These are phyloP conservation scores for Mucor indicus DNA, from an alignment of 371 early-diverging fungal species.

Conservation along the genomic window DNA sequence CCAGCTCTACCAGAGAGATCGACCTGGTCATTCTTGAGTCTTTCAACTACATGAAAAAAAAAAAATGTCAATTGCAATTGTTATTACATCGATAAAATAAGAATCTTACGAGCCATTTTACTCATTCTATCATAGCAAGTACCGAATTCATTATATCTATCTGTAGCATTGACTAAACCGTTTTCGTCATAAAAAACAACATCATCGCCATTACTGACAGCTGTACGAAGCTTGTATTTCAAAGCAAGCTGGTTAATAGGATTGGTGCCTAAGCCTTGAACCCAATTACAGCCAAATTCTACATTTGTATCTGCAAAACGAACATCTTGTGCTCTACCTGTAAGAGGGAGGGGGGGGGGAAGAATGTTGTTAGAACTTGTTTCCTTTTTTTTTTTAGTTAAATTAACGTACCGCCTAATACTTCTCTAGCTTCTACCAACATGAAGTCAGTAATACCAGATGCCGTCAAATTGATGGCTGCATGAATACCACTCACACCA, in stretches of 20 bases:
- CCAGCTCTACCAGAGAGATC: slow-evolving; percentile 38
- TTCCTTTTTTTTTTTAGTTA: too few relatives aligned
- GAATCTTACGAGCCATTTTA: slow-evolving; percentile 24
- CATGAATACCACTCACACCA: slow-evolving; percentile 46
- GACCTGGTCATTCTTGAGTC: slow-evolving; percentile 23
- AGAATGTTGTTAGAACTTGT: neutral
- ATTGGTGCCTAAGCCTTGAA: slow-evolving; percentile 46
- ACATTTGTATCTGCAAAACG: slow-evolving; percentile 31
- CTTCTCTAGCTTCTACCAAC: slow-evolving; percentile 40
- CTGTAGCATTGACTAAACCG: slow-evolving; percentile 27
- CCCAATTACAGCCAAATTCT: slow-evolving; percentile 50
- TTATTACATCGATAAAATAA: too few relatives aligned
- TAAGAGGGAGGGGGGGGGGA: neutral
- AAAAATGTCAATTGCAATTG: too few relatives aligned
- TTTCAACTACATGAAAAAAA: slow-evolving; percentile 17
- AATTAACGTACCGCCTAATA: slow-evolving; percentile 27
- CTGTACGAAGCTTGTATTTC: slow-evolving; percentile 31
- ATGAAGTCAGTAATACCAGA: slow-evolving; percentile 36
- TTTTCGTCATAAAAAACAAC: slow-evolving; percentile 28
- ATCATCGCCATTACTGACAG: slow-evolving; percentile 26
- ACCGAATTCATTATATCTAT: slow-evolving; percentile 15
- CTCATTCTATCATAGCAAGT: slow-evolving; percentile 22
- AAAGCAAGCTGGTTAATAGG: slow-evolving; percentile 36
- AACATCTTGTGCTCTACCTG: slow-evolving; percentile 40
- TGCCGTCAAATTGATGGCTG: slow-evolving; percentile 37